These are phyloP conservation scores for Alternaria metachromatica DNA, from an alignment of 2,329 filamentous ascomycete genomes.

Conservation along the genomic window DNA sequence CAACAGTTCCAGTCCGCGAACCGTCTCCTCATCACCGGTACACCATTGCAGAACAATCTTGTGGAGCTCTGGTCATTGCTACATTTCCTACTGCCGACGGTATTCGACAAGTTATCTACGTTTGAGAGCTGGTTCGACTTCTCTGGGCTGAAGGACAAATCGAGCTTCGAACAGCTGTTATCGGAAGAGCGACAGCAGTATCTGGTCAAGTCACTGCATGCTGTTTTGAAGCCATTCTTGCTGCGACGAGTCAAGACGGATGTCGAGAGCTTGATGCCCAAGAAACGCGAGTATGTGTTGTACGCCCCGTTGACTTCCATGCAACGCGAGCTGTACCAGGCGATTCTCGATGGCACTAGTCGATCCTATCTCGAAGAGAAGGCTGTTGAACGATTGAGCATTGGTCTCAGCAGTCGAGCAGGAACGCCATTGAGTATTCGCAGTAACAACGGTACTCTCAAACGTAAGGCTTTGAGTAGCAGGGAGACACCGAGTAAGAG, in stretches of 20 bases:
- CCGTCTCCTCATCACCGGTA: slow-evolving; percentile 90
- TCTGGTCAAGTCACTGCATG: slow-evolving; percentile 85
- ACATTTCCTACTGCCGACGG: slow-evolving; percentile 89
- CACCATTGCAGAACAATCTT: slow-evolving; percentile 93
- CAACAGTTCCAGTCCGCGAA: slow-evolving; percentile 90
- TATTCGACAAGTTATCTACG: slow-evolving; percentile 90
- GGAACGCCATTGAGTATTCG: slow-evolving; percentile 57
- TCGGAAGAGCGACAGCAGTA: slow-evolving; percentile 79
- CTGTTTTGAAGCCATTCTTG: slow-evolving; percentile 89
- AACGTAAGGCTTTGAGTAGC: slow-evolving; percentile 62
- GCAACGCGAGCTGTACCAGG: slow-evolving; percentile 88
- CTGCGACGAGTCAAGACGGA: slow-evolving; percentile 90
- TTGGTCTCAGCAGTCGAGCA: slow-evolving; percentile 48
- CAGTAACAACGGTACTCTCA: slow-evolving; percentile 57
- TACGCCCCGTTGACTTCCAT: slow-evolving; percentile 91
- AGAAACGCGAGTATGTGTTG: slow-evolving; percentile 94
- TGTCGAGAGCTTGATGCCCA: slow-evolving; percentile 88
- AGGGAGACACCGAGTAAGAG: slow-evolving; percentile 69
- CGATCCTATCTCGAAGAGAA: slow-evolving; percentile 74
- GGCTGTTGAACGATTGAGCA: slow-evolving; percentile 68
- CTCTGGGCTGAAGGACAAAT: slow-evolving; percentile 84
- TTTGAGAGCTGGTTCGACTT: slow-evolving; percentile 99
- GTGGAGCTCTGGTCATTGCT: slow-evolving; percentile 93
- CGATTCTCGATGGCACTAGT: slow-evolving; percentile 67
- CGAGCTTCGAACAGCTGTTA: slow-evolving; percentile 78